Percentiles rank a stretch among this genome's conserved stretches.
These are phyloP conservation scores for Eimeria zaria DNA, from an alignment of 169 alveolate species.

Conservation along the genomic window DNA sequence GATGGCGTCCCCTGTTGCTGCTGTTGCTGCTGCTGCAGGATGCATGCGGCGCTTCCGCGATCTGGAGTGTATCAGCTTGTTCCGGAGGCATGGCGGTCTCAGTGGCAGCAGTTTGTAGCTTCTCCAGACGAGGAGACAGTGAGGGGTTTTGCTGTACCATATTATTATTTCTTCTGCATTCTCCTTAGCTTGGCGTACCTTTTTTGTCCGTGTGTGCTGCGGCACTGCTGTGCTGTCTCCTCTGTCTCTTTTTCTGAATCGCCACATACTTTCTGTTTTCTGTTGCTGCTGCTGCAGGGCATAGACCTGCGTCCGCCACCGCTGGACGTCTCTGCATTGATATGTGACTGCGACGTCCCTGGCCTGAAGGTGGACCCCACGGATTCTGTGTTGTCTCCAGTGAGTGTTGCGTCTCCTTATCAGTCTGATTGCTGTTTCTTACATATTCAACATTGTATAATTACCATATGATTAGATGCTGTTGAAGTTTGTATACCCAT, in stretches of 20 bases:
- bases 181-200: background rate
- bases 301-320: constrained; percentile 36
- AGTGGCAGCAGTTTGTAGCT: constrained; percentile 74
- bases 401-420: background rate
- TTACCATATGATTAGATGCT: too few relatives aligned
- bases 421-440: too few relatives aligned
- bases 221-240: too few relatives aligned
- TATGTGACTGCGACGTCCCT: constrained; percentile 60
- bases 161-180: background rate
- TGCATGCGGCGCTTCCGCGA: constrained; percentile 63
- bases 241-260: background rate
- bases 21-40: constrained; percentile 43
- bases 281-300: constrained; percentile 60
- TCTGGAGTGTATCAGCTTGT: constrained; percentile 65
- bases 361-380: constrained; percentile 80
- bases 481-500: too few relatives aligned
- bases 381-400: constrained; percentile 72
- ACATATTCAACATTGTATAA: too few relatives aligned
- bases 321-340: constrained; percentile 53
- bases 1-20: background rate
- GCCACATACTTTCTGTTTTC: background rate
- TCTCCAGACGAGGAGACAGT: constrained; percentile 63
- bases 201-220: background rate
- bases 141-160: background rate
- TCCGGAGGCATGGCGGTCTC: constrained; percentile 70